phyloP scores from a whole-genome alignment of 306 rosid genomes.

The Cucumis hystrix region DNA sequence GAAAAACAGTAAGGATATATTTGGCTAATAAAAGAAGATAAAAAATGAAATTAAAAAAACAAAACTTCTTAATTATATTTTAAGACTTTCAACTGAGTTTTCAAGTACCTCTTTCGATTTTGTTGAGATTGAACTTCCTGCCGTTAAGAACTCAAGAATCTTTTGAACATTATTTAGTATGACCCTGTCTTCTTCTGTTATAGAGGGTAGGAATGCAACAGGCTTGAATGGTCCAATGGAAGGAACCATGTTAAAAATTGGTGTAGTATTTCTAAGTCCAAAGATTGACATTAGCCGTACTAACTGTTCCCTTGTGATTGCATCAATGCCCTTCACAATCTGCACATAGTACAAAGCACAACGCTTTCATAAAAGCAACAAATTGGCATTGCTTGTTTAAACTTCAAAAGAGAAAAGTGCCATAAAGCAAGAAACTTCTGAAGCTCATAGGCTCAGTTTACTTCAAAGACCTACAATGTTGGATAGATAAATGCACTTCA shows the following conservation, averaged over 20 bases:
- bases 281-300: conserved; percentile 54
- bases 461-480: background rate
- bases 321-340: conserved; percentile 97
- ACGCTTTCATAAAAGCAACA: conserved; percentile 2
- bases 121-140: conserved; percentile 68
- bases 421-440: background rate
- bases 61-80: background rate
- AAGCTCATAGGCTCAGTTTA: background rate
- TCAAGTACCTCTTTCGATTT: conserved; percentile 51
- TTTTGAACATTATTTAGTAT: conserved; percentile 86
- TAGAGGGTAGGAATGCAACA: conserved; percentile 62
- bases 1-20: background rate
- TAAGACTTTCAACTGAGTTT: background rate
- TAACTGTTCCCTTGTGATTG: conserved; percentile 85
- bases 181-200: conserved; percentile 76
- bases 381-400: background rate
- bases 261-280: conserved; percentile 65
- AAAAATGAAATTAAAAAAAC: no score
- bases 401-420: background rate
- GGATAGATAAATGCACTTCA: background rate
- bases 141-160: conserved; percentile 66
- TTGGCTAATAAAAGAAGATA: background rate
- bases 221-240: conserved; percentile 65
- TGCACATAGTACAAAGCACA: conserved; percentile 20
- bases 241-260: conserved; percentile 84